Conservation (phyloP, 495 filamentous ascomycete genomes). For the Penicillium robsamsonii region DNA sequence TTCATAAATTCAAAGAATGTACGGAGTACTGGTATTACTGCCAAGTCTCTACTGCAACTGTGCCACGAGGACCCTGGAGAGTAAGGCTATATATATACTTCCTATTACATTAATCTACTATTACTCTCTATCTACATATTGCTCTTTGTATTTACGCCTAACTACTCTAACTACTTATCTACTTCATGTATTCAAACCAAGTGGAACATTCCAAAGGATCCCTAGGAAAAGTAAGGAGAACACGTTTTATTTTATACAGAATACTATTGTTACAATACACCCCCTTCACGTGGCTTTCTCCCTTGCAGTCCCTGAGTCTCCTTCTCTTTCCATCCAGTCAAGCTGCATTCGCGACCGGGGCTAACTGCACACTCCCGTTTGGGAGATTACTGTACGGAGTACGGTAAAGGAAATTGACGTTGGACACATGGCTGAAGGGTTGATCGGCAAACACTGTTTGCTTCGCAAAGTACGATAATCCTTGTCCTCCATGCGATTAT, state of each 20-base stretch:
- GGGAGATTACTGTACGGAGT: background rate
- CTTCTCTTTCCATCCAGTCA: slow-evolving; percentile 8
- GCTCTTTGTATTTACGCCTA: too few species aligned
- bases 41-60: slow-evolving; percentile 21
- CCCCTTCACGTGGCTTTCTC: slow-evolving; percentile 12
- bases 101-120: background rate
- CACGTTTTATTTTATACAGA: slow-evolving; percentile 6
- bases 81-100: slow-evolving; percentile 1
- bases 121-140: background rate
- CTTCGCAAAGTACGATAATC: background rate
- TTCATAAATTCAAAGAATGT: background rate
- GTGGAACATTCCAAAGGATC: background rate
- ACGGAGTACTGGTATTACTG: slow-evolving; percentile 11
- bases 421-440: slow-evolving; percentile 21
- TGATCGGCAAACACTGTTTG: background rate
- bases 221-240: slow-evolving; percentile 10
- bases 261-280: slow-evolving; percentile 17
- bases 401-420: slow-evolving; percentile 9
- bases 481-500: slow-evolving; percentile 3
- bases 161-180: too few species aligned
- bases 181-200: too few species aligned
- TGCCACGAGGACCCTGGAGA: slow-evolving; percentile 25
- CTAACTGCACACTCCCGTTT: slow-evolving; percentile 9
- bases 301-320: slow-evolving; percentile 2
- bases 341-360: slow-evolving; percentile 17